Base-by-base conservation (phyloP, 768 basidiomycete genomes). In the Rhizopogon roseolus region DNA sequence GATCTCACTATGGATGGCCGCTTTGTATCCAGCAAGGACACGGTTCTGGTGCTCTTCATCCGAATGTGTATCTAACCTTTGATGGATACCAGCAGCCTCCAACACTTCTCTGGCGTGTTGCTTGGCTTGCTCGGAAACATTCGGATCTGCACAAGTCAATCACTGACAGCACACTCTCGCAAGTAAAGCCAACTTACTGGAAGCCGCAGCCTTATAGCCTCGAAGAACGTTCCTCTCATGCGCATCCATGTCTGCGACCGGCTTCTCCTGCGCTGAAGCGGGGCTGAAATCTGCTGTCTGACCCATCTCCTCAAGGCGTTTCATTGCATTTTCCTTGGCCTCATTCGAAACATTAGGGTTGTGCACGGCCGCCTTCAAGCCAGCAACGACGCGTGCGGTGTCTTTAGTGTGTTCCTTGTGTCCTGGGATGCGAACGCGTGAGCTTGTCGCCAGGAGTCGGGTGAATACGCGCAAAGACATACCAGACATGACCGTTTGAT, bases 311-410 rank as follows among this genome's bases (percentile, higher is more conserved):
- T 76, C 69, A n/a, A 86, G 73, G 10, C 72, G 70, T 42, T 77
- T 66, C 9, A 60, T 60, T 6, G 82, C 84, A 16, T 72, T 71
- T 41, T 70, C 65, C 62, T 82, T 82, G 0, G 82, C 84, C 55
- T 78, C 77, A 0, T 73, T 70, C 4, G 81, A 82, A 41, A 83
- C 79, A 49, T 78, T 72, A 10, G 81, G 82, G 62, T 85, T 84
- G 62, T 76, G 70, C 5, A 83, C 71, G 9, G 81, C 71, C n/a
- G 82, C 81, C 61, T 82, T 83, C 50, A 81, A 67, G 32, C 83
- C 83, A 1, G 78, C 80, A 25, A 75, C 74, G 44, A 85, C 81
- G 58, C 76, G 78, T 6, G 69, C 57, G 13, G 72, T 62, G 48
- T 79, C 71, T 62, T 80, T 78, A 28, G 28, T 28, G 13, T 66